phyloP scores from a whole-genome alignment of 352 stramenopile species.

The Aphanomyces euteiches region DNA sequence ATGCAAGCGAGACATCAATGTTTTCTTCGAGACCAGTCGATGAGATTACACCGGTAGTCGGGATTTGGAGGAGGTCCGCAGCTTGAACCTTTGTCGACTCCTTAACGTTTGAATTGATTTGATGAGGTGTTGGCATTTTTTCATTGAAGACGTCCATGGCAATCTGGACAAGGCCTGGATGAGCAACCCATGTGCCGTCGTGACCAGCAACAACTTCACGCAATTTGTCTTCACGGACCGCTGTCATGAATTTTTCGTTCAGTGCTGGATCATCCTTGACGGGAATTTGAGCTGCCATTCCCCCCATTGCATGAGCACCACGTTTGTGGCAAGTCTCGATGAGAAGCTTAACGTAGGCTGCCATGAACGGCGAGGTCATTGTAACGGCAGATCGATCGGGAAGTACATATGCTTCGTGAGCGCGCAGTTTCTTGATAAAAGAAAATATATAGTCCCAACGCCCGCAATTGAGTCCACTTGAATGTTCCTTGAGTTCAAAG shows the following conservation, averaged over 20 bases:
- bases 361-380: conserved; percentile 95
- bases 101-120: conserved; percentile 74
- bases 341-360: conserved; percentile 92
- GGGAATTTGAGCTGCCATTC: conserved; percentile 96
- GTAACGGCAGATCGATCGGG: conserved; percentile 89
- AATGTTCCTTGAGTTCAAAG: conserved; percentile 94
- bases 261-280: conserved; percentile 89
- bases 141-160: conserved; percentile 92
- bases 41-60: conserved; percentile 69
- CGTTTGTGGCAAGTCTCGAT: conserved; percentile 94
- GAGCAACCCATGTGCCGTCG: conserved; percentile 95
- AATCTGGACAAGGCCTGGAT: conserved; percentile 91
- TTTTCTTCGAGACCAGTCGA: conserved; percentile 83
- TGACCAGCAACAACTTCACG: conserved; percentile 89
- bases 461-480: conserved; percentile 94
- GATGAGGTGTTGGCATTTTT: conserved; percentile 90
- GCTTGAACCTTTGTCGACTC: conserved; percentile 40
- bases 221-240: conserved; percentile 88
- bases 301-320: conserved; percentile 94
- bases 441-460: conserved; percentile 98
- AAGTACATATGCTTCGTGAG: conserved; percentile 88
- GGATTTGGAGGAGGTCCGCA: conserved; percentile 49
- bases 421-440: conserved; percentile 96
- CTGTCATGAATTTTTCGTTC: conserved; percentile 87
- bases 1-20: conserved; percentile 90